Conservation (phyloP, 106 monocot species). For the Xerophyta viscosa region DNA sequence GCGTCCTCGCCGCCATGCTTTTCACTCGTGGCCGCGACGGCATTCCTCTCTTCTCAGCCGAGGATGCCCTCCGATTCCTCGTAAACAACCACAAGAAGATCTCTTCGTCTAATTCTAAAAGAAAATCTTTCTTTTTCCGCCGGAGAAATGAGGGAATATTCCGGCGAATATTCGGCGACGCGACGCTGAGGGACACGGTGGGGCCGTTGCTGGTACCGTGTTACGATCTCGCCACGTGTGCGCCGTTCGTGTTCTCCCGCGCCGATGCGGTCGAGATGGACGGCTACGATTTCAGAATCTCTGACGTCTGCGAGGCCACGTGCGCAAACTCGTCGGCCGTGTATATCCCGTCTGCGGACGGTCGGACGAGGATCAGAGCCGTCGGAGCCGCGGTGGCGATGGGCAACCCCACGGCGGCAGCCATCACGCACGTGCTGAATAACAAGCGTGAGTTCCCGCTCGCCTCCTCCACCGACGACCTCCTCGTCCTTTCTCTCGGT, state of each 20-base stretch:
- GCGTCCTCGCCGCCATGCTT: slow-evolving; percentile 58
- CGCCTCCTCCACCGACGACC: slow-evolving; percentile 47
- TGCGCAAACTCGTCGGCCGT: slow-evolving; percentile 8
- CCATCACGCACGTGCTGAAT: slow-evolving; percentile 89
- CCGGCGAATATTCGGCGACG: slow-evolving; percentile 33
- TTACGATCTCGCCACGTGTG: slow-evolving; percentile 62
- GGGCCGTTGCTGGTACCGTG: slow-evolving; percentile 76
- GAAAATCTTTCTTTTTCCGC: slow-evolving; percentile 5
- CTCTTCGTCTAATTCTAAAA: background rate
- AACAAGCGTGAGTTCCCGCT: slow-evolving; percentile 86
- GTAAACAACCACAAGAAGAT: slow-evolving; percentile 13
- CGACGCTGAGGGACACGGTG: slow-evolving; percentile 57
- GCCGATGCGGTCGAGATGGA: slow-evolving; percentile 70
- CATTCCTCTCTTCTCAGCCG: slow-evolving; percentile 27
- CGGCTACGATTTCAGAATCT: slow-evolving; percentile 54
- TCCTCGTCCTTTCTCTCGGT: slow-evolving; percentile 70
- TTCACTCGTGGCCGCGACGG: slow-evolving; percentile 43
- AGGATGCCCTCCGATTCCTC: slow-evolving; percentile 44
- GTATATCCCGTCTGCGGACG: slow-evolving; percentile 26
- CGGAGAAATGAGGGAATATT: slow-evolving; percentile 5
- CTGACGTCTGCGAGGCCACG: slow-evolving; percentile 60
- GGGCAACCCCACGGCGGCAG: slow-evolving; percentile 75
- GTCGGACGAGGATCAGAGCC: slow-evolving; percentile 19
- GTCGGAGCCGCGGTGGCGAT: slow-evolving; percentile 39
- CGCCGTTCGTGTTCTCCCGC: slow-evolving; percentile 80